Evolutionary conservation across 768 basidiomycete species (phyloP), one percentile per base, ranked within the genome.

Genomic region (Astraeus odoratus): DNA sequence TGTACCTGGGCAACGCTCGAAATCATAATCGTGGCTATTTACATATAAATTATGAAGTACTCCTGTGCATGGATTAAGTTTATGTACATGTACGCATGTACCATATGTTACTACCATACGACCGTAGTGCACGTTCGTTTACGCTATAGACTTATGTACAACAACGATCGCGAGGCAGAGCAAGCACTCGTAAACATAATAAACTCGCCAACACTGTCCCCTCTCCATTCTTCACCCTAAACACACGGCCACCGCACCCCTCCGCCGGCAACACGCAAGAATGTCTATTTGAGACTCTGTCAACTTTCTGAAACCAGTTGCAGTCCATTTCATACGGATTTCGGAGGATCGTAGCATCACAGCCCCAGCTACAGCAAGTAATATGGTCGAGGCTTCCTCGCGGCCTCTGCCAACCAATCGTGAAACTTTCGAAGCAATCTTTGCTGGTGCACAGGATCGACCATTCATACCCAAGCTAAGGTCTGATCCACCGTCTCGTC

Each of bases 381-480:
- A 37, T 18, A 63, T 51, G 52, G 55, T 49, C 33, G 47, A 42
- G 39, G 45, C 38, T 52, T 52, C 48, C 41, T 49, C 46, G 43
- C 52, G 51, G 44, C 51, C 50, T 51, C 56, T 51, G 51, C 71
- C 60, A 39, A 68, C 67, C 33, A 62, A 70, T 53, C 76, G 75
- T 46, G 74, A 80, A 46, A 60, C 75, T 39, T 81, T 71, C 54
- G 76, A 82, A 42, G 70, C 66, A 40, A 72, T 67, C 48, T 63
- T 76, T 26, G 67, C 74, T 50, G 76, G 78, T 46, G 72, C 76
- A 39, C 69, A 71, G 54, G 69, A 76, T 51, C 76, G 71, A 31
- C 75, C 78, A 41, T 68, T 67, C 60, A 72, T 84, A 64, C 80
- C 83, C 47, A 73, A 60, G 41, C 70, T 82, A 33, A 73, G 75